Evolutionary conservation across 305 asterid species (phyloP), one percentile per base, ranked within the genome.

Genomic region (Fraxinus dipetala): DNA sequence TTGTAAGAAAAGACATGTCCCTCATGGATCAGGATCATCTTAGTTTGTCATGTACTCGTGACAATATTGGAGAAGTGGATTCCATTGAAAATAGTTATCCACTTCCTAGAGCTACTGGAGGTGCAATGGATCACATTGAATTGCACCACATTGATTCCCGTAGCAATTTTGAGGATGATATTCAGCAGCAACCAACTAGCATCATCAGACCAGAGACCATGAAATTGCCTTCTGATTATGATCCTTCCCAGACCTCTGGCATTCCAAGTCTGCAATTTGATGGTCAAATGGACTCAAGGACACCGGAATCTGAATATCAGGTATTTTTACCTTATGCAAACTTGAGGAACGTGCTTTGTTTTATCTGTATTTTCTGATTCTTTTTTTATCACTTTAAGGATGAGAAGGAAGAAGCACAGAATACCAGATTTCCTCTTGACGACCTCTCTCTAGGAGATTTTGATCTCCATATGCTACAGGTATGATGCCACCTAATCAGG

Each of bases 21-120:
- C 96, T 94, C 85, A 93, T 94, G 90, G 98, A 94, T 90, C 98
- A 92, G 85, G 97, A 94, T 88, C 97, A 94, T 85, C 90, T 86
- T 80, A 83, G 84, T 75, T 89, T 89, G 84, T 84, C 94, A 35
- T 78, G 91, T 80, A 48, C 89, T 18, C 86, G 70, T 81, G 85
- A 88, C 75, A 90, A 87, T 80, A 78, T 83, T 54, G 94, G 87
- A 80, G 97, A 86, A 70, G 89, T 76, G 51, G 77, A 80, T 54
- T 48, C 93, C 14, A 69, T 85, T 51, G 91, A 89, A 85, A 87
- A 91, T 83, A 87, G 89, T 81, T 88, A 85, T 87, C 83, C 88
- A 59, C 86, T 87, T 83, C 84, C 87, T 83, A 92, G 84, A 77
- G 84, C 85, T 51, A 84, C 80, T 85, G 87, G 85, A 69, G 80